These are phyloP conservation scores for Aspergillus felis DNA, from an alignment of 2,329 filamentous ascomycete species.

Conservation along the genomic window DNA sequence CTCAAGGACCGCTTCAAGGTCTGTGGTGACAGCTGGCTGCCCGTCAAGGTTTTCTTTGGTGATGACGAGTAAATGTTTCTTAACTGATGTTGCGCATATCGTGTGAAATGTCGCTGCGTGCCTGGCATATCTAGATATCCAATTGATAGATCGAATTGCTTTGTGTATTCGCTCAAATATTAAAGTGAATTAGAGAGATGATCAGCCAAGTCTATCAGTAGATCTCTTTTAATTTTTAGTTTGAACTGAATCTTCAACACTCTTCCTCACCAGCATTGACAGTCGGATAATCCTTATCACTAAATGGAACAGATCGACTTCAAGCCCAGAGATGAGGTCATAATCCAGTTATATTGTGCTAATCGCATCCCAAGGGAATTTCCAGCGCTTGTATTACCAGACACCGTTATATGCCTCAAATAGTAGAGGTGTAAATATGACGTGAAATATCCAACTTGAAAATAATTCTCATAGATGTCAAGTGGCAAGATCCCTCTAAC, in stretches of 20 bases:
- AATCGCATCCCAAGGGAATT: no score
- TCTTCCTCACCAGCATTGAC: not conserved
- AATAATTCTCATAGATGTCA: not conserved
- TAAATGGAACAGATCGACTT: not conserved
- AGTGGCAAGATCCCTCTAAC: not conserved
- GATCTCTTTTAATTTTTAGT: no score
- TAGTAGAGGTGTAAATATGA: not conserved
- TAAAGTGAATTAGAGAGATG: not conserved
- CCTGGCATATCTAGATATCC: slow-evolving; percentile 19
- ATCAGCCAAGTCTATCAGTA: no score
- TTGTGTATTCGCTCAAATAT: not conserved
- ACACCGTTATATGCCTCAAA: not conserved
- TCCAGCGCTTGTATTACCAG: no score
- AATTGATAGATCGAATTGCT: not conserved
- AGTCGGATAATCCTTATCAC: not conserved
- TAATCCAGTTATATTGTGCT: no score
- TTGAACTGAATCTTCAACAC: not conserved
- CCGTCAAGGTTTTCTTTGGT: slow-evolving; percentile 76
- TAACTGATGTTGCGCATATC: slow-evolving; percentile 13
- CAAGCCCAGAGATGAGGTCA: no score
- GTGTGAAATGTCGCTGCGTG: slow-evolving; percentile 14
- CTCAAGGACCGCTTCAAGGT: slow-evolving; percentile 78
- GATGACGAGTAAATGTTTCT: slow-evolving; percentile 65
- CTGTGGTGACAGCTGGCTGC: slow-evolving; percentile 67
- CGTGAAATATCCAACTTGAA: not conserved